Evolutionary conservation across 1,139 yeast species (phyloP).

Genomic region (Suhomyces choctaworum): DNA sequence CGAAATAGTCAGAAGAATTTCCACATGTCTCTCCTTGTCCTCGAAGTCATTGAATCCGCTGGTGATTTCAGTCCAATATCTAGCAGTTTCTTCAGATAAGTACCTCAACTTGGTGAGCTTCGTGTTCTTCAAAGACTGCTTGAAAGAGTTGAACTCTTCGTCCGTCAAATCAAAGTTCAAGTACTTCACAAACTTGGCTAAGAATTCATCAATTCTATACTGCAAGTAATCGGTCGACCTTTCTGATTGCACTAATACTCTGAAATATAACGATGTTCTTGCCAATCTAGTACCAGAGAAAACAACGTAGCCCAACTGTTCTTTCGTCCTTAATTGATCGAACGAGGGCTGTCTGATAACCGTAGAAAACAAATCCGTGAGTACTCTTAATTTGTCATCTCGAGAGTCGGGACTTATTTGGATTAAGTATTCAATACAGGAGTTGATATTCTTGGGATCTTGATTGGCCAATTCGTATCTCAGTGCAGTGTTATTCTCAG

Average conservation of each 20-base stretch:
- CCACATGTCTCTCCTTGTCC: slow-evolving; percentile 57
- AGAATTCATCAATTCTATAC: slow-evolving; percentile 70
- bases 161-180: slow-evolving; percentile 46
- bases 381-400: slow-evolving; percentile 36
- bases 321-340: slow-evolving; percentile 85
- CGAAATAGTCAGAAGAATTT: slow-evolving; percentile 51
- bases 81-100: slow-evolving; percentile 68
- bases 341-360: slow-evolving; percentile 85
- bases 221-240: slow-evolving; percentile 73
- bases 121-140: slow-evolving; percentile 64
- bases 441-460: slow-evolving; percentile 75
- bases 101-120: slow-evolving; percentile 75
- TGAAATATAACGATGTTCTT: slow-evolving; percentile 73
- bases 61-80: slow-evolving; percentile 67
- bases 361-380: slow-evolving; percentile 68
- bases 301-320: slow-evolving; percentile 89
- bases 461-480: slow-evolving; percentile 54
- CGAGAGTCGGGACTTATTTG: slow-evolving; percentile 56
- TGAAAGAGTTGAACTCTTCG: slow-evolving; percentile 67
- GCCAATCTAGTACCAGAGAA: slow-evolving; percentile 71
- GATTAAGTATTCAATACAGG: slow-evolving; percentile 77
- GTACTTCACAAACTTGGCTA: slow-evolving; percentile 39
- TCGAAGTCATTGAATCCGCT: slow-evolving; percentile 79
- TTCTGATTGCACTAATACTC: slow-evolving; percentile 86
- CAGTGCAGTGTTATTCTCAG: slow-evolving; percentile 45